A percentile compares a stretch with the other conserved stretches of the same genome.
phyloP scores from a whole-genome alignment of 495 filamentous ascomycete species.

The Paragyromitra xinjiangensis region DNA sequence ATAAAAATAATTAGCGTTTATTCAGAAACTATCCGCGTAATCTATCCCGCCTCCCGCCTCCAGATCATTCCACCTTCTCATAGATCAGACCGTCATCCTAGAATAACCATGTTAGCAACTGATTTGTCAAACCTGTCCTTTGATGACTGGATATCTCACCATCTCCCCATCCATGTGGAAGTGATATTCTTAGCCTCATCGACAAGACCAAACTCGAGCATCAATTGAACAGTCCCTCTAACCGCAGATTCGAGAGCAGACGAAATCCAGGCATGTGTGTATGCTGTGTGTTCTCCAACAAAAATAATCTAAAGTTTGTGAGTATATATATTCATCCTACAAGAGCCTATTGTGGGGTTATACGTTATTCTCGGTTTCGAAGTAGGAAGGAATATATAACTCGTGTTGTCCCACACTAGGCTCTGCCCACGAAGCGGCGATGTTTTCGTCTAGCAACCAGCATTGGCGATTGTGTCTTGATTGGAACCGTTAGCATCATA shows the following conservation, averaged over 20 bases:
- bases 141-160: slow-evolving; percentile 56
- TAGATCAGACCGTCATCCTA: slow-evolving; percentile 41
- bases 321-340: not conserved
- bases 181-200: slow-evolving; percentile 74
- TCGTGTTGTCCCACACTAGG: slow-evolving; percentile 70
- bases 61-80: not conserved
- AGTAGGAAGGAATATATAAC: slow-evolving; percentile 74
- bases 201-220: slow-evolving; percentile 73
- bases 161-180: slow-evolving; percentile 74
- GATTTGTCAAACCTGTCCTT: not conserved
- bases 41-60: not conserved
- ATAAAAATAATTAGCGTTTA: not conserved
- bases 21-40: not conserved
- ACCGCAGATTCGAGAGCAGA: slow-evolving; percentile 73
- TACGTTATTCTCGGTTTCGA: slow-evolving; percentile 70
- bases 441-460: slow-evolving; percentile 67
- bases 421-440: slow-evolving; percentile 66
- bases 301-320: slow-evolving; percentile 66
- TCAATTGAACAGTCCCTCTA: slow-evolving; percentile 69
- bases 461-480: slow-evolving; percentile 65
- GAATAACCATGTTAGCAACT: slow-evolving; percentile 1
- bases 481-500: not conserved
- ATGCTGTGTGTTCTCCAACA: slow-evolving; percentile 75
- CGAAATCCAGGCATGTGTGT: slow-evolving; percentile 79
- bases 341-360: not conserved